A percentile compares a stretch with the other conserved stretches of the same genome.
Conservation (phyloP, 352 stramenopile species). For the Globisporangium carolinianum region DNA sequence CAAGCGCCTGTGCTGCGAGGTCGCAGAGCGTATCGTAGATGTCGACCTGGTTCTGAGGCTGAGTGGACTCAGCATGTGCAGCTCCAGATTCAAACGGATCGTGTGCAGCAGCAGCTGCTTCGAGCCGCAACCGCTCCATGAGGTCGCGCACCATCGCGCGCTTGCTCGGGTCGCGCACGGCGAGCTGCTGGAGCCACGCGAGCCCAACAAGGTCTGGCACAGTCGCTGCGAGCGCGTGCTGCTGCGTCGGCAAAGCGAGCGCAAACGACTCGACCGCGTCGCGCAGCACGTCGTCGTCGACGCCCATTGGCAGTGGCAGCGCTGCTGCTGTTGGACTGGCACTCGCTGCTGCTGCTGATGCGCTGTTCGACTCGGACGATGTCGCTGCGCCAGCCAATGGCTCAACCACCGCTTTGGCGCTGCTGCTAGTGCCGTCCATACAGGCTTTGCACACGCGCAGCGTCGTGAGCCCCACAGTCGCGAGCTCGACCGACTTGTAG, state of each 20-base stretch:
- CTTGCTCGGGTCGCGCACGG: slow-evolving; percentile 59
- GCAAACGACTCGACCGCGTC: slow-evolving; percentile 70
- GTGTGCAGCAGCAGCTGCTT: slow-evolving; percentile 18
- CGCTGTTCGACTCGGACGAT: neutral
- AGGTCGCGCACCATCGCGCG: slow-evolving; percentile 60
- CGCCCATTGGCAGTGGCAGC: slow-evolving; percentile 24
- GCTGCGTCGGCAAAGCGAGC: slow-evolving; percentile 49
- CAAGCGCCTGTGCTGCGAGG: slow-evolving; percentile 62
- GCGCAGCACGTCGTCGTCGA: slow-evolving; percentile 36
- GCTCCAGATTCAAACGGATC: no score
- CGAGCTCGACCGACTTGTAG: slow-evolving; percentile 72
- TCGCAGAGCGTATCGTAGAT: slow-evolving; percentile 84
- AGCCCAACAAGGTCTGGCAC: slow-evolving; percentile 75
- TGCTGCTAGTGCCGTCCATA: slow-evolving; percentile 44
- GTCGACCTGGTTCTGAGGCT: slow-evolving; percentile 34
- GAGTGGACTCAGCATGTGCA: no score
- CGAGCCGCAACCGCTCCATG: slow-evolving; percentile 56
- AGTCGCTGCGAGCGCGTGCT: slow-evolving; percentile 22
- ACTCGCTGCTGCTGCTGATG: slow-evolving; percentile 12
- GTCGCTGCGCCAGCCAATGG: no score
- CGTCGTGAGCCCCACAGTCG: slow-evolving; percentile 63
- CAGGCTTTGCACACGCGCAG: slow-evolving; percentile 75
- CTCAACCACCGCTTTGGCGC: slow-evolving; percentile 1
- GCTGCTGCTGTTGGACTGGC: neutral
- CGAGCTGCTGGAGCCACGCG: slow-evolving; percentile 70